A percentile compares a stretch with the other conserved stretches of the same genome.
Conservation (phyloP, 257 asterid genomes). For the Scutellaria minor region DNA sequence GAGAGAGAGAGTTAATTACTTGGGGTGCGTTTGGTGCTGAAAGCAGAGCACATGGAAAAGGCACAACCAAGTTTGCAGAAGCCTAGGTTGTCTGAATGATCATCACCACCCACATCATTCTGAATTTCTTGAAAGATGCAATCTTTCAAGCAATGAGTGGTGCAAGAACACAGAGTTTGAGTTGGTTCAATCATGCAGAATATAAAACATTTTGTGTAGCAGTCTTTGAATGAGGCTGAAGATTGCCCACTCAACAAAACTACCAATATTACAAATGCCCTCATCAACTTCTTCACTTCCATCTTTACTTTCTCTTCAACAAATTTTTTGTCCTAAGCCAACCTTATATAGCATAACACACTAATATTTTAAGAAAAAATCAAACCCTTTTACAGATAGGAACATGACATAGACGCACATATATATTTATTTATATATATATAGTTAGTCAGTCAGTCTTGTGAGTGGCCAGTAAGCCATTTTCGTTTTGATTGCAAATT, state of each 20-base stretch:
- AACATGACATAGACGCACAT: background rate
- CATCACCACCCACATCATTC: constrained; percentile 31
- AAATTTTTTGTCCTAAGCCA: constrained; percentile 4
- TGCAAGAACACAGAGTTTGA: constrained; percentile 80
- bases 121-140: constrained; percentile 70
- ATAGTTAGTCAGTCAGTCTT: constrained; percentile 16
- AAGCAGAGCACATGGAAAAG: constrained; percentile 67
- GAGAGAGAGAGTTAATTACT: constrained; percentile 38
- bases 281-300: constrained; percentile 47
- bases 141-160: constrained; percentile 81
- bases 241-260: constrained; percentile 49
- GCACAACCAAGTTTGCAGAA: constrained; percentile 97
- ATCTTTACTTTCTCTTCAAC: background rate
- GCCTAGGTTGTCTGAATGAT: constrained; percentile 46
- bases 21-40: constrained; percentile 68
- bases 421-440: too few relatives aligned
- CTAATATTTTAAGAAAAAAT: background rate
- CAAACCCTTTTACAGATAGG: background rate
- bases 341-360: constrained; percentile 25
- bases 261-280: constrained; percentile 42
- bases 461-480: constrained; percentile 38
- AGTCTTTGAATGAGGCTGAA: constrained; percentile 67
- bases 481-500: background rate
- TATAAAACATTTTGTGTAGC: constrained; percentile 87
- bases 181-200: constrained; percentile 90